Base-by-base conservation (phyloP, 73 alveolate species). In the Paramecium pentaurelia region DNA sequence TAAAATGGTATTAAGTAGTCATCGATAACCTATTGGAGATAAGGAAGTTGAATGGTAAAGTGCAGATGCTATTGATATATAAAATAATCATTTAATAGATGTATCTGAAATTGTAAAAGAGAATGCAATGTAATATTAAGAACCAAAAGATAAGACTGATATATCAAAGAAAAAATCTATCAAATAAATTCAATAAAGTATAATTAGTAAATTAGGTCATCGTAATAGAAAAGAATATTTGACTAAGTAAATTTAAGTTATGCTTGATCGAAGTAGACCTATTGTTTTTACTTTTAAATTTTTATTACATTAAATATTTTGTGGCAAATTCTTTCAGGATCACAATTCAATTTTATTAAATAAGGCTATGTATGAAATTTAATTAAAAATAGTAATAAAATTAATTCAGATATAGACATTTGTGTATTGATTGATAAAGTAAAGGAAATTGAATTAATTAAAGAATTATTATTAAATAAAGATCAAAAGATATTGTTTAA, bases 271-370 rank as follows among this genome's bases (percentile, higher is more conserved):
- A 0, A 47, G 91, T 25, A 47, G 32, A 80, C 91, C 91, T 3
- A 80, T 80, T 18, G 38, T 80, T 4, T 80, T 80, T 80, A 80
- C 47, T 45, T n/a, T 80, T 6, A 40, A 25, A 44, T 42, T 80
- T 28, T 25, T 80, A 44, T 27, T 80, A 14, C 18, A 80, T 45
- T 47, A 80, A 18, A 20, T 49, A 8, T 32, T 42, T 27, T 80
- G 91, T 80, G 91, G 91, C 9, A 80, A 80, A 44, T 27, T 80
- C 28, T 80, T 80, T 27, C n/a, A 49, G n/a, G 91, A 80, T 80
- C 30, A 49, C 20, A 80, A 47, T 12, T 34, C 37, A 11, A 25
- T 32, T 14, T 16, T 80, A 45, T 45, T 80, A 80, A 64, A 80
- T 27, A 80, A 80, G 58, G 91, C 91, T 14, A 49, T 80, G 84